A percentile compares a stretch with the other conserved stretches of the same genome.
Conservation (phyloP, 2,329 filamentous ascomycete species). For the Spiromastix sp. region DNA sequence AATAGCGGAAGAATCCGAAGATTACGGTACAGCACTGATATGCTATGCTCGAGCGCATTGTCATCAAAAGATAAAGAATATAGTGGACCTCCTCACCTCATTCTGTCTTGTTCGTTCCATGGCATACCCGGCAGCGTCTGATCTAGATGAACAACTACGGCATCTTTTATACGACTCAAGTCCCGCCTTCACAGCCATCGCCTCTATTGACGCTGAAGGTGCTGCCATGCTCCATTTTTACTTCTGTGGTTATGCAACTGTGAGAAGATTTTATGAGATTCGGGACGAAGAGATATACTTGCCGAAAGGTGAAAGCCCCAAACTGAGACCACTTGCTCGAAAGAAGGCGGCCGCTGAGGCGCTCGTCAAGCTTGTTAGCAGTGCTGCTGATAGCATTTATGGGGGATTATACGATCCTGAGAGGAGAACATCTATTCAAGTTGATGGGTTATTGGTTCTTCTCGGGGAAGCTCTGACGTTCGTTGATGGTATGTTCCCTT, state of each 20-base stretch:
- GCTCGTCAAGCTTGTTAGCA: slow-evolving; percentile 72
- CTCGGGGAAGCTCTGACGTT: slow-evolving; percentile 77
- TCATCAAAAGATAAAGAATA: slow-evolving; percentile 66
- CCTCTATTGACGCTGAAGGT: slow-evolving; percentile 66
- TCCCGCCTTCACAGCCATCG: slow-evolving; percentile 59
- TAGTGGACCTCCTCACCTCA: slow-evolving; percentile 77
- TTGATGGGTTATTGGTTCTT: slow-evolving; percentile 74
- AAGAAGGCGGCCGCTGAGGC: slow-evolving; percentile 63
- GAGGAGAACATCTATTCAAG: slow-evolving; percentile 72
- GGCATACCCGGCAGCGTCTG: slow-evolving; percentile 59
- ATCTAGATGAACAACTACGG: slow-evolving; percentile 64
- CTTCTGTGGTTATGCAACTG: slow-evolving; percentile 83
- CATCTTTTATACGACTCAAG: slow-evolving; percentile 62
- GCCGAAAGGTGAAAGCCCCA: slow-evolving; percentile 29
- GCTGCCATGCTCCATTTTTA: slow-evolving; percentile 74
- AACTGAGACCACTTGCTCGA: slow-evolving; percentile 45
- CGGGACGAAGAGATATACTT: slow-evolving; percentile 54
- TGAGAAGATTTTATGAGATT: slow-evolving; percentile 84
- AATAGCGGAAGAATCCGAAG: slow-evolving; percentile 59
- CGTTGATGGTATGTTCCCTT: slow-evolving; percentile 45
- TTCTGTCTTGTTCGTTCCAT: slow-evolving; percentile 78
- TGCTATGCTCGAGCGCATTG: slow-evolving; percentile 85
- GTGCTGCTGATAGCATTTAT: slow-evolving; percentile 80
- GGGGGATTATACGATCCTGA: slow-evolving; percentile 78
- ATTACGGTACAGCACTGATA: slow-evolving; percentile 77